Evolutionary conservation across 192 early-diverging fungal genomes (phyloP).

Genomic region (Kickxella alabastrina): DNA sequence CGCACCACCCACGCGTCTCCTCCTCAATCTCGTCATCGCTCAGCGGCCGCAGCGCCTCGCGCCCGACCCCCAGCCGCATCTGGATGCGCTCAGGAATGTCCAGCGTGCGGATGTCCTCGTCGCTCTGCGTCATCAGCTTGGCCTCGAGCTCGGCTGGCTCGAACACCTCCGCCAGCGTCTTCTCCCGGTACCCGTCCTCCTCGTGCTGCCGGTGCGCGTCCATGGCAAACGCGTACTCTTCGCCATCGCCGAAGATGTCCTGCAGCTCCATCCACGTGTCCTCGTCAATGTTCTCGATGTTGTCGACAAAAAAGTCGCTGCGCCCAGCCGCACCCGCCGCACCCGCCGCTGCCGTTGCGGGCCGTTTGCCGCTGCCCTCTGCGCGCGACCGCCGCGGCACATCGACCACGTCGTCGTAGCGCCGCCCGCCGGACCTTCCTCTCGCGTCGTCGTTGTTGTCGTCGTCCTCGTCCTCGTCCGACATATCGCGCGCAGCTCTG

Average conservation of each 20-base stretch:
- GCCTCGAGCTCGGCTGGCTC: conserved; percentile 86
- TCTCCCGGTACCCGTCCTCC: conserved; percentile 32
- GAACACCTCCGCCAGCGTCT: conserved; percentile 49
- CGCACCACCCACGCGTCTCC: conserved; percentile 59
- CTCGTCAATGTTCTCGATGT: conserved; percentile 49
- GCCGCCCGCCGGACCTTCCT: neutral
- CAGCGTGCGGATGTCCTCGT: conserved; percentile 80
- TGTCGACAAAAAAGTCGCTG: conserved; percentile 37
- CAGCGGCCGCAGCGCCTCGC: conserved; percentile 39
- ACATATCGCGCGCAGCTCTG: neutral
- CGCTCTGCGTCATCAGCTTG: conserved; percentile 86
- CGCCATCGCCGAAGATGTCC: conserved; percentile 90
- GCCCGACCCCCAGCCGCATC: conserved; percentile 53
- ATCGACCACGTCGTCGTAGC: conserved; percentile 7
- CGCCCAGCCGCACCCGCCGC: too few species aligned
- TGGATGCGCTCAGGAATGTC: conserved; percentile 95
- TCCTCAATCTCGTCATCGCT: conserved; percentile 62
- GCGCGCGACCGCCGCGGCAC: conserved; percentile 8
- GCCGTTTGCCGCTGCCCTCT: neutral
- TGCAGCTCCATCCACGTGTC: conserved; percentile 74
- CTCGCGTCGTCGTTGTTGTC: conserved; percentile 2
- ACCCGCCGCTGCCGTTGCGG: too few species aligned
- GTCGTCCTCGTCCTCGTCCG: conserved; percentile 1
- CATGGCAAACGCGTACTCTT: conserved; percentile 74
- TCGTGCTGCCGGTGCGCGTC: conserved; percentile 14